Conservation (phyloP, 345 rosid genomes). For the Erodium maritimum region DNA sequence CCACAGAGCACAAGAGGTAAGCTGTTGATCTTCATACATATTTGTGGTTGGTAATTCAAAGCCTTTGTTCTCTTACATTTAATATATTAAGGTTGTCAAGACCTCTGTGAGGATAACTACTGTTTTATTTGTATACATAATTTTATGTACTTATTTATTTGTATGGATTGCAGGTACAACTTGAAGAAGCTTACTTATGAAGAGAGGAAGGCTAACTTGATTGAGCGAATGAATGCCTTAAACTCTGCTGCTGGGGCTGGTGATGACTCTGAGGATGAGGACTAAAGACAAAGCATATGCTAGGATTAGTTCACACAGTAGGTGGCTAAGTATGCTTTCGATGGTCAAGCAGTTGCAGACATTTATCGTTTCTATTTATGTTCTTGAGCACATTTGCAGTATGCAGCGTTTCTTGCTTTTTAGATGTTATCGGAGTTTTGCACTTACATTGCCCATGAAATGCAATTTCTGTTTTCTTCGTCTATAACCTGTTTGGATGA, state of each 20-base stretch:
- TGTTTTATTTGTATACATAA: background rate
- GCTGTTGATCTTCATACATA: background rate
- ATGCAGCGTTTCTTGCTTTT: background rate
- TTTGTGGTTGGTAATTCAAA: background rate
- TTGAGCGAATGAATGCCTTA: constrained; percentile 52
- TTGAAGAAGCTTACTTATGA: constrained; percentile 75
- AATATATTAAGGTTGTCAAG: too few relatives aligned
- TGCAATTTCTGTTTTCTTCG: constrained; percentile 18
- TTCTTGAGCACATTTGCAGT: constrained; percentile 7
- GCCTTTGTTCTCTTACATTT: too few relatives aligned
- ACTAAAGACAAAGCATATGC: constrained; percentile 12
- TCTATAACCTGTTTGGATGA: background rate
- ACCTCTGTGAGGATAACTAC: background rate
- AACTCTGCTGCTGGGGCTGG: constrained; percentile 32
- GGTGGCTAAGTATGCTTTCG: background rate
- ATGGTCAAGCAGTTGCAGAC: background rate
- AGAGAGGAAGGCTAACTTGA: constrained; percentile 62
- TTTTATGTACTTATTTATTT: background rate
- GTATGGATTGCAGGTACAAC: constrained; percentile 47
- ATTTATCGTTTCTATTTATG: background rate
- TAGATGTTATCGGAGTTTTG: constrained; percentile 9
- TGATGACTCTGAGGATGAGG: constrained; percentile 40
- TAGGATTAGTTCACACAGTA: constrained; percentile 1
- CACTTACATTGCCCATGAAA: constrained; percentile 9
- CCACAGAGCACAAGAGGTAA: constrained; percentile 53